These are phyloP conservation scores for Phytopythium oedochilum DNA, from an alignment of 352 stramenopile genomes.

Conservation along the genomic window DNA sequence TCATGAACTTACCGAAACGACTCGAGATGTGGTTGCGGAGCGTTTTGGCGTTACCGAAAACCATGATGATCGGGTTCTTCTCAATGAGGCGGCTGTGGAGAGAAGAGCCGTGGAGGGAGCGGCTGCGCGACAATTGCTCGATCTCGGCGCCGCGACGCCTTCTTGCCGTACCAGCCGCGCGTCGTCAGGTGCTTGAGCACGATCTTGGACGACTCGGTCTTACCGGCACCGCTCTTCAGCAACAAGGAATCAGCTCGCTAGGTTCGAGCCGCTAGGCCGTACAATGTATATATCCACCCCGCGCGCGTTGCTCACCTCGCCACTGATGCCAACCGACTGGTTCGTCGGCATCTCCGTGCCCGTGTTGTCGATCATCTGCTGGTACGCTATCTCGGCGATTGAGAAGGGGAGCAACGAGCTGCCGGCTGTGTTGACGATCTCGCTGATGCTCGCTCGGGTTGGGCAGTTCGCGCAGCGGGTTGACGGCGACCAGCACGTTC, in stretches of 20 bases:
- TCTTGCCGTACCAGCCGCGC: slow-evolving; percentile 82
- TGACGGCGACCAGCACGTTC: slow-evolving; percentile 91
- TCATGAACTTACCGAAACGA: slow-evolving; percentile 95
- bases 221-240: slow-evolving; percentile 79
- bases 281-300: not conserved
- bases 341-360: slow-evolving; percentile 82
- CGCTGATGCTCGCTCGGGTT: slow-evolving; percentile 78
- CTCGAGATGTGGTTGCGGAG: slow-evolving; percentile 94
- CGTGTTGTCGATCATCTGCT: slow-evolving; percentile 90
- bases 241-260: not conserved
- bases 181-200: slow-evolving; percentile 87
- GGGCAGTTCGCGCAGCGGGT: slow-evolving; percentile 81
- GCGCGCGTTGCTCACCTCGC: slow-evolving; percentile 22
- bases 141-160: slow-evolving; percentile 72
- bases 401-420: slow-evolving; percentile 81
- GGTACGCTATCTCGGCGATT: slow-evolving; percentile 88
- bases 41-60: slow-evolving; percentile 95
- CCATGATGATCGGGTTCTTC: slow-evolving; percentile 93
- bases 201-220: slow-evolving; percentile 90
- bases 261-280: not conserved
- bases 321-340: slow-evolving; percentile 84
- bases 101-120: slow-evolving; percentile 54
- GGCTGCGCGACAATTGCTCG: slow-evolving; percentile 39
- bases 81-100: slow-evolving; percentile 82
- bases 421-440: slow-evolving; percentile 69